Evolutionary conservation across 2,329 filamentous ascomycete genomes (phyloP), one percentile per base, ranked within the genome.

Genomic region (Aspergillus sp.): DNA sequence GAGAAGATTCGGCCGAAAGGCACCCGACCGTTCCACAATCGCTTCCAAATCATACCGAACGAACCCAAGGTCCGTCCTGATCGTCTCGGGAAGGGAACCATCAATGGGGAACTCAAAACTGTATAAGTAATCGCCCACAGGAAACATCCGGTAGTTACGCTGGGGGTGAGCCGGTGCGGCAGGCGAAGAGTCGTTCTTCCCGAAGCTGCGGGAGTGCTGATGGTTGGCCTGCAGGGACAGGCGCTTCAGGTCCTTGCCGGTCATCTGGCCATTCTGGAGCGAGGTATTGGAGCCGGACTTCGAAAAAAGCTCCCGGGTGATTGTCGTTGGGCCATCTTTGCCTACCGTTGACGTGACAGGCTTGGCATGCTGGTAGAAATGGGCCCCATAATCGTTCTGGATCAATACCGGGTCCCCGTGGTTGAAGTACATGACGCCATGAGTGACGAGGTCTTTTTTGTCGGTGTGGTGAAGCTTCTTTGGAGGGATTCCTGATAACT

Each of bases 361-460:
- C 42, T 70, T 71, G 55, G 79, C 76, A 19, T 86, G 71, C 52
- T 84, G 81, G 23, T 85, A 82, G 53, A 80, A 79, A 67, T 88
- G 83, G 20, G 85, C 85, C 16, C 84, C 83, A 43, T 85, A 83
- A 25, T 82, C 79, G 50, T 77, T 76, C 61, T 87, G 83, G 82
- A 55, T 77, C 75, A 56, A 58, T 1, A 68, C 63, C 1, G 69
- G 67, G 48, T 72, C 70, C 16, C 70, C 70, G 20, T 72, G 69
- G 50, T 97, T 95, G 78, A 97, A 99, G 68, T 97, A 97, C 88
- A 93, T 73, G 91, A 86, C 16, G 86, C 93, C 70, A 65, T 97
- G 92, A 38, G 89, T 93, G 72, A 95, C 87, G 54, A 97, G 80
- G 3, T 86, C 89, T 61, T 94, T 88, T 57, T 90, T 88, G 67